Base-by-base conservation (phyloP, 176 grass and related monocot species). In the Carex myosuroides region DNA sequence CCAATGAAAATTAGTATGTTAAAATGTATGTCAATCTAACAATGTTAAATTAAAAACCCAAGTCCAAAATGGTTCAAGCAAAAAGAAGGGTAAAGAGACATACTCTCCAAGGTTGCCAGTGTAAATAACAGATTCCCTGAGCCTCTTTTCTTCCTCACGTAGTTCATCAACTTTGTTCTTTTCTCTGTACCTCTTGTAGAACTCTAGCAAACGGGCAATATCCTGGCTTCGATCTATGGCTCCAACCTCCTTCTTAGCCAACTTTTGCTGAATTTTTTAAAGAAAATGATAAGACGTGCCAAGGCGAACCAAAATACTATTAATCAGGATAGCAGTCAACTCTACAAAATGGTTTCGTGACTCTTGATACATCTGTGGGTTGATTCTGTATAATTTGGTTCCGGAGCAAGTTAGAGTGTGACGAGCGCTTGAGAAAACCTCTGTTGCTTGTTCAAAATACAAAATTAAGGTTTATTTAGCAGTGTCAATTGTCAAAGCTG, bases 121-220 rank as follows among this genome's bases (percentile, higher is more conserved):
- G 84, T 92, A 95, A 66, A 91, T 84, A 73, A 84, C 91, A 29
- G 95, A 95, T 87, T 95, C 95, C 85, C 95, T 98, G 73, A 98
- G 73, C 88, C 87, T 98, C 85, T 64, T 95, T 87, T 98, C 95
- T 84, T 98, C 92, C 63, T 91, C 88, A 77, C 78, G 84, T 83
- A 98, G 87, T 87, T 98, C 95, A 77, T 98, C 95, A 68, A 93
- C 89, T 93, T 90, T 92, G 85, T 98, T 54, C 18, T 87, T 94
- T 84, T 93, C 91, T 87, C 95, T 93, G 79, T 98, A 98, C 14
- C 61, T 76, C 85, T 95, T 98, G 85, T 98, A 98, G 89, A 98
- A 98, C 84, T 98, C 95, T 86, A 90, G 92, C 64, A 98, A 68
- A 79, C 89, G 90, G 75, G 89, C 86, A 83, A 98, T 87, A 91